Evolutionary conservation across 768 basidiomycete species (phyloP), one percentile per base, ranked within the genome.

Genomic region (Hericium alpestre): DNA sequence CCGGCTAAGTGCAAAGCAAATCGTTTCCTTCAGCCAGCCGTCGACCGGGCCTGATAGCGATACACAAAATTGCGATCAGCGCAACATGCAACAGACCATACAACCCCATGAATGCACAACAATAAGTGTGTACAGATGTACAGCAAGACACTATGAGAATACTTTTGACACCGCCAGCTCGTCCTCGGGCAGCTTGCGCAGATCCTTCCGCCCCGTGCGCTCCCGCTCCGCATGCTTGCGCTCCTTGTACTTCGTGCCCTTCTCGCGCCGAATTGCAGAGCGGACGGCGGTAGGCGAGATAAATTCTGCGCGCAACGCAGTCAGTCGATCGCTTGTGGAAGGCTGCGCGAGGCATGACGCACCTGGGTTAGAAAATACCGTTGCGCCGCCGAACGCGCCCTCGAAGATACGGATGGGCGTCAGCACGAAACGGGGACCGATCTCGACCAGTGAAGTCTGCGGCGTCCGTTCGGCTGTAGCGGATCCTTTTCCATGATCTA

Each of bases 341-440:
- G 22, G 38, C 48, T 50, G 37, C 27, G 46, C 63, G 52, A 41
- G 37, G 38, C n/a, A 40, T 47, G 38, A 70, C 80, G 59, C 64
- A 92, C 92, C 92, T 68, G 91, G 87, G 73, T 99, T 99, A 25
- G 93, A 93, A 69, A 86, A 99, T 22, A 99, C 86, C 2, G 93
- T 95, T 12, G 90, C 90, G 20, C 96, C 96, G 58, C 84, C 80
- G 73, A 99, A 98, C 2, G 93, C 92, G 10, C 96, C 96, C 70
- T 99, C 96, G 67, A 99, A 99, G 58, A 99, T 94, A 55, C 93
- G 84, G 64, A 99, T 97, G 10, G 96, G 96, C 38, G 93, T 95
- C 53, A 99, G 76, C 51, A 98, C 96, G 70, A 98, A 96, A 48
- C 96, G 84, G 11, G 96, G 96, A 12, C 96, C 96, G 61, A 99